phyloP scores from a whole-genome alignment of 495 filamentous ascomycete genomes.

The Evansstolkia leycettana region DNA sequence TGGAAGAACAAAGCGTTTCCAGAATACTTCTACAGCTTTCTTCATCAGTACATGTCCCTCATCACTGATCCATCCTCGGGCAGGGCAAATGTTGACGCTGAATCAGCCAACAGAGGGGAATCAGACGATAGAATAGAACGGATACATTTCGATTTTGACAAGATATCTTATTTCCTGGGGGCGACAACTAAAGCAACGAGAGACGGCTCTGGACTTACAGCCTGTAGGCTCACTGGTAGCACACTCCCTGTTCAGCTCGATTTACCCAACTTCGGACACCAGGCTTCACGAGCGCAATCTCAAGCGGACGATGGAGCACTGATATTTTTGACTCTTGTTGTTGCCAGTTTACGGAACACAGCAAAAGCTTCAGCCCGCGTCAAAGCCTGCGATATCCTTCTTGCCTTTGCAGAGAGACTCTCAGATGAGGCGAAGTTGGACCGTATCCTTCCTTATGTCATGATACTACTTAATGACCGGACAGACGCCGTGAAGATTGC shows the following conservation, averaged over 20 bases:
- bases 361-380: conserved; percentile 75
- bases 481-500: conserved; percentile 72
- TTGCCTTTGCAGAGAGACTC: conserved; percentile 82
- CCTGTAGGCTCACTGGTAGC: conserved; percentile 20
- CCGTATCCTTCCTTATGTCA: conserved; percentile 80
- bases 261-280: conserved; percentile 71
- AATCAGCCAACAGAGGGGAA: conserved; percentile 57
- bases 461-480: conserved; percentile 67
- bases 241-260: conserved; percentile 73
- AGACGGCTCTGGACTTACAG: conserved; percentile 11
- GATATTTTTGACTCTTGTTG: conserved; percentile 80
- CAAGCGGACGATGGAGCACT: conserved; percentile 74
- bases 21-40: conserved; percentile 89
- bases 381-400: conserved; percentile 81
- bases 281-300: conserved; percentile 22
- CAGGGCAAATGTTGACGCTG: conserved; percentile 47
- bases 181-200: conserved; percentile 8
- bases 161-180: conserved; percentile 87
- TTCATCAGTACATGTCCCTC: conserved; percentile 93
- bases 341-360: conserved; percentile 79
- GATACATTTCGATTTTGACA: conserved; percentile 91
- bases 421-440: conserved; percentile 97
- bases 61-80: conserved; percentile 90
- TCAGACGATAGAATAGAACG: conserved; percentile 89
- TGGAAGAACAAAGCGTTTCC: conserved; percentile 89